Base-by-base conservation (phyloP, 2,329 filamentous ascomycete species). In the Mollisia scopiformis region DNA sequence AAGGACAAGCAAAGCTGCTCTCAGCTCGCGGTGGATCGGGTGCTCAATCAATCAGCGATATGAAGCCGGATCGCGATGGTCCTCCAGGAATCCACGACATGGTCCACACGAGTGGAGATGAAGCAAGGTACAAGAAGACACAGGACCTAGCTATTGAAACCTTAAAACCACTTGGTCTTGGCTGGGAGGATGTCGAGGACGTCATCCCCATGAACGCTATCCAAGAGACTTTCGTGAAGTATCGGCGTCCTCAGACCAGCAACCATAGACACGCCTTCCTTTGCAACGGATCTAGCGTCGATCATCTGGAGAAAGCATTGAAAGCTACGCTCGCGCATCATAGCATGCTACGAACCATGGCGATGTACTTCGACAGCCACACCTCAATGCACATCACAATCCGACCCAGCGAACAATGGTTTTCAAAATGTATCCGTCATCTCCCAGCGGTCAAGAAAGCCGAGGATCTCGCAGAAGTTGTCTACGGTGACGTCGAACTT, bases 171-270 rank as follows among this genome's bases (percentile, higher is more conserved):
- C 49, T 62, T 6, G 49, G 53, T 10, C 53, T 64, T 2, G 25
- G 35, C 46, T 64, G 59, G 62, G 35, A 59, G 16, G 59, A 64
- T 21, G 62, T 64, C 19, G 52, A 64, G 50, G 62, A 62, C 37
- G 39, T 62, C 5, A 49, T 62, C 21, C 62, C 62, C 16, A 62
- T 64, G 62, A 54, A 59, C 51, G 30, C n/a, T n/a, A 51, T 46
- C 5, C 54, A 62, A 50, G 46, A 57, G 13, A 49, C 19, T n/a
- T 57, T 59, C 28, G 25, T 62, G 19, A 41, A 50, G 39, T 50
- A 53, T 19, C 56, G 57, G 13, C 41, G 59, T 30, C 62, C 59
- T 1, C 59, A 64, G 28, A 59, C 28, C 46, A 54, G 33, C 8
- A 64, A 59, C 35, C 56, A 62, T 16, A 33, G 62, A 39, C 59